phyloP scores from a whole-genome alignment of 129 eudicot genomes.

The Lonicera japonica region DNA sequence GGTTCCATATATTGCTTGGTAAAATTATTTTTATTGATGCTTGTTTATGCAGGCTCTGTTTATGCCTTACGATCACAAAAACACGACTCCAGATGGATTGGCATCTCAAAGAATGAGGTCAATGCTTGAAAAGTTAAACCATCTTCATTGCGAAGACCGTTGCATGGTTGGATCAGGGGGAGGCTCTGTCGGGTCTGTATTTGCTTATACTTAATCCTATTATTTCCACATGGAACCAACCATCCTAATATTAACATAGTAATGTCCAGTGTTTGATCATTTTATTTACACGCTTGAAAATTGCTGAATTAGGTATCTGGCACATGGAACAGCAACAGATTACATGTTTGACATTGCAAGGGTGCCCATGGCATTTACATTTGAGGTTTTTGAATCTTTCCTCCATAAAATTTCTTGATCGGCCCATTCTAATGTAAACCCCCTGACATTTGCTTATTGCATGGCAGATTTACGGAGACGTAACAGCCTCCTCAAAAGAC shows the following conservation, averaged over 20 bases:
- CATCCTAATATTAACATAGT: no score
- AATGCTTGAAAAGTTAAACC: conserved; percentile 72
- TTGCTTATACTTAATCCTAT: background rate
- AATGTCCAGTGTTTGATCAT: no score
- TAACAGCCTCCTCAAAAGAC: conserved; percentile 69
- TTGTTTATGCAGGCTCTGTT: conserved; percentile 60
- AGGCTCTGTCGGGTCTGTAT: conserved; percentile 93
- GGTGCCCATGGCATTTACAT: conserved; percentile 96
- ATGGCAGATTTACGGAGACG: conserved; percentile 84
- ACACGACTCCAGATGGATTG: conserved; percentile 72
- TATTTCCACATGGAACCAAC: no score
- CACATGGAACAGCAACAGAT: conserved; percentile 98
- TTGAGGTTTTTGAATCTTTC: conserved; percentile 56
- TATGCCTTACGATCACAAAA: conserved; percentile 99
- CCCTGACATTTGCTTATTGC: conserved; percentile 5
- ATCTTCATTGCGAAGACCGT: conserved; percentile 71
- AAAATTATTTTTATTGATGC: background rate
- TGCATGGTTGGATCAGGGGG: conserved; percentile 96
- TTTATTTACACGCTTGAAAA: no score
- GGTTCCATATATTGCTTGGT: background rate
- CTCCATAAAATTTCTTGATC: background rate
- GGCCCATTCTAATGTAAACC: background rate
- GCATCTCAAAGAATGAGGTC: conserved; percentile 61
- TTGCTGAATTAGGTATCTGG: conserved; percentile 52
- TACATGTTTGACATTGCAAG: conserved; percentile 85